Evolutionary conservation across 2,329 filamentous ascomycete species (phyloP), one percentile per base, ranked within the genome.

Genomic region (Pseudogymnoascus sp.): DNA sequence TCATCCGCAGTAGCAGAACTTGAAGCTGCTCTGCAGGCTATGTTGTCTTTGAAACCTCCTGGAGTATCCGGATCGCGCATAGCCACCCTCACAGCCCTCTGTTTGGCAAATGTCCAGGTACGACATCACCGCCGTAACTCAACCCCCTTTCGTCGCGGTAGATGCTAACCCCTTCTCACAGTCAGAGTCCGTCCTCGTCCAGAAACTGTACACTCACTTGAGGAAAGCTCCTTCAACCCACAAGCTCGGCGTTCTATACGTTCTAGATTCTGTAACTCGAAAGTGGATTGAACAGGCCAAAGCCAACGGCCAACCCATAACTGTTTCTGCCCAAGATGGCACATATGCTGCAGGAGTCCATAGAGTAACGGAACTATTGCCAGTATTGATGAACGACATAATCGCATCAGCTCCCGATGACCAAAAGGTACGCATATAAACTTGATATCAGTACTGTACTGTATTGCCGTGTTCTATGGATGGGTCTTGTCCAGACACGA

Each of bases 211-310:
- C 79, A 96, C 93, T 69, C 93, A 97, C 74, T 96, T 97, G 83
- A 96, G 96, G 78, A 96, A 95, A 78, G 88, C 93, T 70, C 91
- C 91, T 65, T 86, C 86, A 75, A 96, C 92, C 75, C 93, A 99
- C 85, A 99, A 99, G 80, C 85, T 99, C 77, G 95, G 95, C 79
- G 93, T 97, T 74, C 88, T 99, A 80, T 99, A 99, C 87, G 93
- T 97, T 80, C 91, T 99, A 93, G 95, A 99, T 84, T 96, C 93
- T 82, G 93, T 99, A 85, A 93, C 93, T 77, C 91, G 95, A 79
- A 93, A 96, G 81, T 99, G 95, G 93, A 87, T 96, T 81, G 93
- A 97, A 77, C 90, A 92, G 78, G 93, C 95, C 73, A 95, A 93
- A 79, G 85, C 87, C 73, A 84, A 89, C 70, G 90, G 90, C 72